Conservation (phyloP, 1,284 basidiomycete genomes). For the Cryptococcus sp. region DNA sequence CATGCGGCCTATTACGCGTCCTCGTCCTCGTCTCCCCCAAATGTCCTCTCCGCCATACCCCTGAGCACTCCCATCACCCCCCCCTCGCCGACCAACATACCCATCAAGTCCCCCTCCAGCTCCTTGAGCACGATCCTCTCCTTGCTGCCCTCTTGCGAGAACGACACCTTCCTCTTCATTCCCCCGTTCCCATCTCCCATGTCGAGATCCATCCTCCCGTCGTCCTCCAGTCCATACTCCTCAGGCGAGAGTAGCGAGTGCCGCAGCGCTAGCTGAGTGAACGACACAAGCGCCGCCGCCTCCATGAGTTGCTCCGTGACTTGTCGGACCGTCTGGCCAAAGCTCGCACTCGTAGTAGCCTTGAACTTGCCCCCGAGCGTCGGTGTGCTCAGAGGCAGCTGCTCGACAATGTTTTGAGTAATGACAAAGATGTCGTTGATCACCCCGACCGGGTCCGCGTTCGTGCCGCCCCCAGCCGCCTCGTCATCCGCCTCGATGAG, state of each 20-base stretch:
- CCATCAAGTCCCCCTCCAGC: conserved; percentile 67
- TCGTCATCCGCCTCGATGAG: conserved; percentile 10
- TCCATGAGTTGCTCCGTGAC: conserved; percentile 30
- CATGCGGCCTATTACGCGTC: not conserved
- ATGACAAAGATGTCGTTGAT: conserved; percentile 69
- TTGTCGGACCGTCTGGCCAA: not conserved
- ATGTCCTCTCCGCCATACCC: conserved; percentile 13
- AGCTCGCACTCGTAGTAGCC: not conserved
- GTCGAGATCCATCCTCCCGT: conserved; percentile 11
- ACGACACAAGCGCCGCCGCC: conserved; percentile 42
- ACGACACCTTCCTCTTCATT: conserved; percentile 22
- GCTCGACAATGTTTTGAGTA: conserved; percentile 50
- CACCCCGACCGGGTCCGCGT: conserved; percentile 36
- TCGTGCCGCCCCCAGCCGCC: conserved; percentile 5
- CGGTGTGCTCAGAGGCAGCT: conserved; percentile 10
- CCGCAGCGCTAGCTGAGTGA: conserved; percentile 17
- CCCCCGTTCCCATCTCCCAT: conserved; percentile 43
- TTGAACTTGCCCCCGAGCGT: conserved; percentile 2
- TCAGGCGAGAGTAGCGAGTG: conserved; percentile 5
- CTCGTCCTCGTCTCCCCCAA: conserved; percentile 11
- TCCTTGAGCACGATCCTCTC: conserved; percentile 69
- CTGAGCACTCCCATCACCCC: conserved; percentile 17
- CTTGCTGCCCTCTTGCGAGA: conserved; percentile 51
- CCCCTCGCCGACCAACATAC: conserved; percentile 52
- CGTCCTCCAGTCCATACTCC: conserved; percentile 2